Evolutionary conservation across 2,329 filamentous ascomycete species (phyloP), one percentile per base, ranked within the genome.

Genomic region (Aspergillus sp.): DNA sequence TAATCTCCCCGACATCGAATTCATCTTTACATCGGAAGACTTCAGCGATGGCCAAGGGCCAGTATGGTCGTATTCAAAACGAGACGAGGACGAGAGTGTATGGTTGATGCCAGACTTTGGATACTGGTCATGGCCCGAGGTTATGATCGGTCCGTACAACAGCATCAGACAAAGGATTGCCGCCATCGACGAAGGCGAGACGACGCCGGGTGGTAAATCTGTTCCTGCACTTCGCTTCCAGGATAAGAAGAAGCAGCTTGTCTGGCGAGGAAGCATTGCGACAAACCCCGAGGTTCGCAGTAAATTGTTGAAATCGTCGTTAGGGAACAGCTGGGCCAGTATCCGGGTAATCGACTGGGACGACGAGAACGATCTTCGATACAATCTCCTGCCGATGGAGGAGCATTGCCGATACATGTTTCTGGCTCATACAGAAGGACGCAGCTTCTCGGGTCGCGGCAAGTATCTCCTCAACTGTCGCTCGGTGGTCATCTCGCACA

Each of bases 351-450:
- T 72, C 31, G 60, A 68, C 44, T 74, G 71, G 69, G 60, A 61
- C 28, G 56, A 69, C 33, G 62, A 65, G 12, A 61, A 66, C 5
- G 62, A 63, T 29, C 59, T 70, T 33, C 55, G 60, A 5, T 57
- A 61, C 35, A 69, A 75, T 40, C 68, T 74, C 7, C 50, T 77
- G 2, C 66, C 69, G 1, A 75, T 78, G 38, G 69, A 74, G 34
- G 74, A 79, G 33, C 74, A 78, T 57, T 79, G 76, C 54, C 65
- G 67, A 27, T 79, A 78, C 53, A 74, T 75, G 60, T 79, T 72
- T 52, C 66, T 78, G 1, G 70, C 72, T 2, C 75, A 79, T 44
- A 75, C 74, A 1, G 76, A 78, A 57, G 76, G 75, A 0, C 70
- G 70, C 33, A 75, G 71, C 6, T 78, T 76, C 59, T 78, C 75